A percentile compares a stretch with the other conserved stretches of the same genome.
Conservation (phyloP, 768 basidiomycete genomes). For the Boletellus ananiceps region DNA sequence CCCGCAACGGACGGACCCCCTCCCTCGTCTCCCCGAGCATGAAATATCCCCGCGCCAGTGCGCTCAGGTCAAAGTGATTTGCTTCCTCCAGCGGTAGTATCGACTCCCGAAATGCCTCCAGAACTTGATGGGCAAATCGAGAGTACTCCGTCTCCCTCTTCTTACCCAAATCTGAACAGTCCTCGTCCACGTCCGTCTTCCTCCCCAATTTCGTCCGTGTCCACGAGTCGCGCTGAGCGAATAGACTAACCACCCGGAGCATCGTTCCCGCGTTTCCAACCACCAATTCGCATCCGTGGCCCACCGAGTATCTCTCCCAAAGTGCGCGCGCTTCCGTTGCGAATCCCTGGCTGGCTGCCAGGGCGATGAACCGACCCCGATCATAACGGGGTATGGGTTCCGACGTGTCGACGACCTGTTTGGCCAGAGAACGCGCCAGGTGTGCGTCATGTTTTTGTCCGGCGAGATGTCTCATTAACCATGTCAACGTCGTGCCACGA, state of each 20-base stretch:
- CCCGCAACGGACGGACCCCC: conserved; percentile 45
- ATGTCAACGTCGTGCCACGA: conserved; percentile 39
- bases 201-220: conserved; percentile 13
- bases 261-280: conserved; percentile 40
- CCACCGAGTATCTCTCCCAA: conserved; percentile 53
- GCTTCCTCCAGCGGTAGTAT: conserved; percentile 47
- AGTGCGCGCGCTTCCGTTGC: conserved; percentile 45
- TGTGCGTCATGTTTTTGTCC: conserved; percentile 37
- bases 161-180: conserved; percentile 1
- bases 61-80: conserved; percentile 48
- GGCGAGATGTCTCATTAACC: conserved; percentile 49
- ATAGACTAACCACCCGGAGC: conserved; percentile 43
- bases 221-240: conserved; percentile 25
- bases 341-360: conserved; percentile 45
- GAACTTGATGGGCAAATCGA: conserved; percentile 44
- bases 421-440: conserved; percentile 46
- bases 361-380: conserved; percentile 48
- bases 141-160: conserved; percentile 10
- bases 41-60: conserved; percentile 60
- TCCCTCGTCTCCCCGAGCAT: conserved; percentile 45
- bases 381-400: conserved; percentile 39
- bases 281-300: conserved; percentile 38
- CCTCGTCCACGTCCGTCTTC: neutral
- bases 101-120: conserved; percentile 38
- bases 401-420: conserved; percentile 41